Conservation (phyloP, 495 filamentous ascomycete genomes). For the Podospora pseudoanserina region DNA sequence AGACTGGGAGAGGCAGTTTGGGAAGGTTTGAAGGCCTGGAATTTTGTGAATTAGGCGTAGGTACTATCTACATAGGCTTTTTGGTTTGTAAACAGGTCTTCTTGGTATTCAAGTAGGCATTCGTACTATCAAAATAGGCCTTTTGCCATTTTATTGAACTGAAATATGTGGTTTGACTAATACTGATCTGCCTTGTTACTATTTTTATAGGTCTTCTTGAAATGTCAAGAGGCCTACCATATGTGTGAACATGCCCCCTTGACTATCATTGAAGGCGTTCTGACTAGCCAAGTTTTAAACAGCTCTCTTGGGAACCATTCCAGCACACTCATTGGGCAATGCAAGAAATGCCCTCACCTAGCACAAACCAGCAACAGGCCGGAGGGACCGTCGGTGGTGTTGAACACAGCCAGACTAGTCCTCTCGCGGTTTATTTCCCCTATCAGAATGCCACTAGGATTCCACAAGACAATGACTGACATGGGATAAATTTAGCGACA, state of each 20-base stretch:
- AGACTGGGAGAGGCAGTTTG: constrained; percentile 54
- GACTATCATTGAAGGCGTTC: no score
- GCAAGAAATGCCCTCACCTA: background rate
- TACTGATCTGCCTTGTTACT: no score
- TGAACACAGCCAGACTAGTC: background rate
- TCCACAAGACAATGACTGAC: background rate
- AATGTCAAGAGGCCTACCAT: no score
- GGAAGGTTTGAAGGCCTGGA: constrained; percentile 19
- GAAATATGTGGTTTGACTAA: no score
- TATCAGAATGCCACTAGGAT: background rate
- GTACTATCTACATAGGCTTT: background rate
- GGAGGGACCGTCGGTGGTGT: background rate
- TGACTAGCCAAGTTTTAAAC: background rate
- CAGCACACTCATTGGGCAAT: background rate
- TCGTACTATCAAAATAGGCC: no score
- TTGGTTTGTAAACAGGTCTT: no score
- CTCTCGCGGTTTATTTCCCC: background rate
- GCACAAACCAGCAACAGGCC: background rate
- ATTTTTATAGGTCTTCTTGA: no score
- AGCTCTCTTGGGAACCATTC: background rate
- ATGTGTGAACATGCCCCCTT: no score
- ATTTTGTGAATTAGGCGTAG: background rate
- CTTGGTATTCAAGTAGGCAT: no score
- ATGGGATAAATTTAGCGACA: background rate
- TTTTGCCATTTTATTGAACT: no score